phyloP scores from a whole-genome alignment of 2,329 filamentous ascomycete species.

The Fusarium oxysporum region DNA sequence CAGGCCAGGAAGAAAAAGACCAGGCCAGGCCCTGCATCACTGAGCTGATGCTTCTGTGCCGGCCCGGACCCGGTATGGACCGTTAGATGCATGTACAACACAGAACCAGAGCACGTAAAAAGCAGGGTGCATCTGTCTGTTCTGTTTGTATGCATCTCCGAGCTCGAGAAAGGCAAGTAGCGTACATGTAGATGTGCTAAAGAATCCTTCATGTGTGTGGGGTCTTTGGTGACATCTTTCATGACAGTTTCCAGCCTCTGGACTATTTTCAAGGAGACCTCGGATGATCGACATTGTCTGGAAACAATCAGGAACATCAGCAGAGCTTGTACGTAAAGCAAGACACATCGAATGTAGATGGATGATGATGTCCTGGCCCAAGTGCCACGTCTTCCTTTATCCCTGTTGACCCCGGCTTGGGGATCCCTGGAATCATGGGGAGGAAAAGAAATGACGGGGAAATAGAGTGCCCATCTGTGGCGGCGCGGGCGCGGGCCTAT shows the following conservation, averaged over 20 bases:
- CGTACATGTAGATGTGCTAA: neutral
- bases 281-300: neutral
- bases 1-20: conserved; percentile 21
- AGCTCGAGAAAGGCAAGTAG: conserved; percentile 6
- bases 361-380: neutral
- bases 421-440: conserved; percentile 5
- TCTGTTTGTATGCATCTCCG: neutral
- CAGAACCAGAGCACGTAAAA: conserved; percentile 5
- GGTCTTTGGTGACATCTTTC: neutral
- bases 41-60: conserved; percentile 25
- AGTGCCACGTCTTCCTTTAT: conserved; percentile 22
- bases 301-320: neutral
- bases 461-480: conserved; percentile 14
- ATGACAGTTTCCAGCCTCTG: neutral
- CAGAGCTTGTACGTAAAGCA: conserved; percentile 20
- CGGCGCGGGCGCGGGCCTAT: neutral
- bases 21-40: conserved; percentile 30
- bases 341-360: conserved; percentile 13
- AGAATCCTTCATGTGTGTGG: conserved; percentile 15
- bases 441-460: conserved; percentile 21
- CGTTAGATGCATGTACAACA: conserved; percentile 2
- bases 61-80: conserved; percentile 27
- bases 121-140: neutral
- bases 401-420: conserved; percentile 12
- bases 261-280: neutral